Evolutionary conservation across 2,329 filamentous ascomycete species (phyloP).

Genomic region (Hypoxylon sp.): DNA sequence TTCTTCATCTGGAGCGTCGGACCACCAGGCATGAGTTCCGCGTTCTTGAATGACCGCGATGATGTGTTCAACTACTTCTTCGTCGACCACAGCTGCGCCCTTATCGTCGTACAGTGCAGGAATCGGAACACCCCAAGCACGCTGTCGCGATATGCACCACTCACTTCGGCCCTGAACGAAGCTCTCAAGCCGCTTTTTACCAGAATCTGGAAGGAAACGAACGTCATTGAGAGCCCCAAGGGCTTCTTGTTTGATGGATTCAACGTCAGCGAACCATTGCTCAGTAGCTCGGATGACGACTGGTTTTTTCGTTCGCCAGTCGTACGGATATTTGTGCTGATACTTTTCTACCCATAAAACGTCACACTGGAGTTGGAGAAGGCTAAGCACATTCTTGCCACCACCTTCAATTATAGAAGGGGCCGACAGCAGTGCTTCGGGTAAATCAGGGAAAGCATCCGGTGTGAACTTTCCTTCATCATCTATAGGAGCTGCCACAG

Average conservation of each 20-base stretch:
- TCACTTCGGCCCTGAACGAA: constrained; percentile 91
- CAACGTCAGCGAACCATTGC: constrained; percentile 98
- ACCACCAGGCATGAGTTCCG: constrained; percentile 96
- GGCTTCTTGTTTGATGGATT: constrained; percentile 81
- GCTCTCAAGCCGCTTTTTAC: constrained; percentile 81
- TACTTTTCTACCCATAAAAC: constrained; percentile 80
- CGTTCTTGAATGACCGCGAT: constrained; percentile 82
- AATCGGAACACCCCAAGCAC: constrained; percentile 97
- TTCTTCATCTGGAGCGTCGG: constrained; percentile 80
- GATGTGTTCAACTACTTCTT: constrained; percentile 86
- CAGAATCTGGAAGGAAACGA: constrained; percentile 82
- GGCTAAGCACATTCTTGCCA: constrained; percentile 75
- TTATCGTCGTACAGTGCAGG: constrained; percentile 85
- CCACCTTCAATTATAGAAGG: constrained; percentile 80
- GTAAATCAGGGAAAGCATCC: constrained; percentile 81
- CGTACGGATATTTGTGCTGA: constrained; percentile 95
- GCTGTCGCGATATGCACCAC: constrained; percentile 98
- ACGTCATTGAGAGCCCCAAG: constrained; percentile 79
- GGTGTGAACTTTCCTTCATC: constrained; percentile 84
- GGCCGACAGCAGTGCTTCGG: constrained; percentile 74
- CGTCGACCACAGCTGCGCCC: constrained; percentile 83
- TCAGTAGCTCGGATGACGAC: constrained; percentile 93
- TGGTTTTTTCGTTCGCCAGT: constrained; percentile 95
- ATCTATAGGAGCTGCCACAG: constrained; percentile 85
- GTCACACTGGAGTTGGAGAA: constrained; percentile 69